Evolutionary conservation across 306 rosid genomes (phyloP), one percentile per base, ranked within the genome.

Genomic region (Malus orientalis): DNA sequence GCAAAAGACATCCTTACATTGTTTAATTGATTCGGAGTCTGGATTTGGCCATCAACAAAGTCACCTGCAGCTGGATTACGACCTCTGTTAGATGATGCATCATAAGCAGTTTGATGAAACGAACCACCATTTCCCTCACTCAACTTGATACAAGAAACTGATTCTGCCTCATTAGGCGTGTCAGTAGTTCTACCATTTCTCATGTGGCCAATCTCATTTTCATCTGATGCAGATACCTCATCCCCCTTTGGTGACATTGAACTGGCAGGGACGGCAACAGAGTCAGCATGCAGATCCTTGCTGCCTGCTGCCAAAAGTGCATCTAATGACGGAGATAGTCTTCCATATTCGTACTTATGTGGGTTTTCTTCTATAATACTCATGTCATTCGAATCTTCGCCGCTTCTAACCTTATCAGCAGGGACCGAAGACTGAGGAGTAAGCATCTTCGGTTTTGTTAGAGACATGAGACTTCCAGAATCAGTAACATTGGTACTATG

Each of bases 321-420:
- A 81, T 83, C 83, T 76, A 90, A 81, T 25, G 75, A 71, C 4
- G 97, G 92, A 64, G 97, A 81, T 29, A 89, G 79, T 69, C 63
- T 81, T 74, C 84, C 89, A 79, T 83, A 95, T 77, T 87, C 86
- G 69, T 44, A 90, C 76, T 58, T 83, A 69, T 69, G 72, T 1
- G 84, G 77, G 57, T 78, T 73, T 66, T 87, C 89, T 84, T 87
- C 92, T 29, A 86, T 89, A 49, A 95, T 88, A 75, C 97, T 88
- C 97, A 92, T 95, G 75, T 86, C 90, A 65, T 86, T 87, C 0
- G 97, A 90, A 69, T 92, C 92, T 76, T 88, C 84, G 6, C 88
- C 83, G 22, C 81, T 79, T 70, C 86, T 85, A 19, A 75, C 82
- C 55, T 70, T 72, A 40, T 53, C 81, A 62, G 59, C 79, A 69